A percentile compares a stretch with the other conserved stretches of the same genome.
Evolutionary conservation across 495 filamentous ascomycete genomes (phyloP).

Genomic region (Tirmania nivea): DNA sequence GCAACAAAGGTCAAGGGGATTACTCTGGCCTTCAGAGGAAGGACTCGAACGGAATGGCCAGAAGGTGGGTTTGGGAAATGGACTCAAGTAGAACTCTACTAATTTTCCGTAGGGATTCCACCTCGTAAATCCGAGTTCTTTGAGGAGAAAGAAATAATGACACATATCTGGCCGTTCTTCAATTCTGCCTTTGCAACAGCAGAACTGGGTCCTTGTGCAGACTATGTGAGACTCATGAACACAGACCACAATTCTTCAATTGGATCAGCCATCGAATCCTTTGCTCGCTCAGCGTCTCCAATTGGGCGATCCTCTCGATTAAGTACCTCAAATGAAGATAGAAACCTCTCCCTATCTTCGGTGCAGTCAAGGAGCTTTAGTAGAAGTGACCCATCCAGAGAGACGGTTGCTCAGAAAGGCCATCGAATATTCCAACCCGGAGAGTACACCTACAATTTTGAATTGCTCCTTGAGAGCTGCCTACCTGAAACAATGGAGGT

Average conservation of each 20-base stretch:
- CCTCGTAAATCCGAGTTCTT: conserved; percentile 64
- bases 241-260: conserved; percentile 2
- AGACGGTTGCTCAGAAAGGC: conserved; percentile 56
- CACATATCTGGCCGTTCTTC: conserved; percentile 63
- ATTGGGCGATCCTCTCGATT: conserved; percentile 7
- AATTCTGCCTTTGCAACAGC: conserved; percentile 44
- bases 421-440: conserved; percentile 79
- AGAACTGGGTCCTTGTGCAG: conserved; percentile 42
- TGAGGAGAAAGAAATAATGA: conserved; percentile 58
- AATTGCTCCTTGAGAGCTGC: conserved; percentile 79
- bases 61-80: conserved; percentile 39
- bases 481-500: conserved; percentile 81
- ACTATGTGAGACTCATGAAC: conserved; percentile 32
- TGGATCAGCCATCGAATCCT: conserved; percentile 21
- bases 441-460: conserved; percentile 85
- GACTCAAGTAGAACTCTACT: not conserved
- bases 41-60: conserved; percentile 84
- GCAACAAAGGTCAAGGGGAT: conserved; percentile 89
- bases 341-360: conserved; percentile 50
- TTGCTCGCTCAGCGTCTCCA: conserved; percentile 16
- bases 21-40: conserved; percentile 64
- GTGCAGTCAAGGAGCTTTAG: conserved; percentile 72
- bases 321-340: conserved; percentile 7
- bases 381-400: conserved; percentile 42
- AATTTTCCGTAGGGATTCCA: conserved; percentile 45